Conservation (phyloP, 2,329 filamentous ascomycete species). For the Sordariomycetes sp. region DNA sequence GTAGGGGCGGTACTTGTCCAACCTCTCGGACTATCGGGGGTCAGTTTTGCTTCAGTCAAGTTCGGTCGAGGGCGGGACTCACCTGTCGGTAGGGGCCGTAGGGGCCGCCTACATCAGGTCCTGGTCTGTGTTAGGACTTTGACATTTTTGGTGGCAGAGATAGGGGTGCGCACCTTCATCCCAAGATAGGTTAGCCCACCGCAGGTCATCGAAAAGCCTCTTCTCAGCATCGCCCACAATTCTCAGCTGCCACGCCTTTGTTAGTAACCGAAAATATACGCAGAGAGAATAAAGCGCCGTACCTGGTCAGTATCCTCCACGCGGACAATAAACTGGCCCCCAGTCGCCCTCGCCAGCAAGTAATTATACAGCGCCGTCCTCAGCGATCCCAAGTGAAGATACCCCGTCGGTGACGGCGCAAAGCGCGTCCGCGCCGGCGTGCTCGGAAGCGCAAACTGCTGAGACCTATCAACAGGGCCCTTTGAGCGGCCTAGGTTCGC, state of each 20-base stretch:
- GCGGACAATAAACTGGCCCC: constrained; percentile 79
- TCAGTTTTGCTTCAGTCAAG: background rate
- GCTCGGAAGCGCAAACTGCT: constrained; percentile 25
- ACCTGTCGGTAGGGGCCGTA: constrained; percentile 82
- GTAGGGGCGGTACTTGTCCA: constrained; percentile 58
- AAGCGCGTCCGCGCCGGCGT: constrained; percentile 55
- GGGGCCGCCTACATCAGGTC: constrained; percentile 67
- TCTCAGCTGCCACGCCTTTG: constrained; percentile 17
- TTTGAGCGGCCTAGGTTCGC: background rate
- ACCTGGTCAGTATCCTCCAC: constrained; percentile 95
- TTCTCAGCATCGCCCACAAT: constrained; percentile 70
- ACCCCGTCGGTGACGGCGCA: constrained; percentile 89
- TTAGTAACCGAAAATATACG: background rate
- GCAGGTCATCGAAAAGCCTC: constrained; percentile 63
- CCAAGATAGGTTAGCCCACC: constrained; percentile 85
- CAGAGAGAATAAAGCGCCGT: constrained; percentile 10
- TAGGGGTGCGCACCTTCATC: constrained; percentile 56
- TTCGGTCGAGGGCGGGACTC: constrained; percentile 10
- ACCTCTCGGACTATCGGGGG: constrained; percentile 57
- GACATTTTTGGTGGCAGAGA: background rate
- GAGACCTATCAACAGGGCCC: background rate
- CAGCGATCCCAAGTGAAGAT: constrained; percentile 81
- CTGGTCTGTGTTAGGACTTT: constrained; percentile 21
- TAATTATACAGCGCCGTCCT: constrained; percentile 95
- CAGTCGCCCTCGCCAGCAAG: constrained; percentile 73